Evolutionary conservation across 148 eudicot genomes (phyloP), one percentile per base, ranked within the genome.

Genomic region (Rhododendron williamsianum): DNA sequence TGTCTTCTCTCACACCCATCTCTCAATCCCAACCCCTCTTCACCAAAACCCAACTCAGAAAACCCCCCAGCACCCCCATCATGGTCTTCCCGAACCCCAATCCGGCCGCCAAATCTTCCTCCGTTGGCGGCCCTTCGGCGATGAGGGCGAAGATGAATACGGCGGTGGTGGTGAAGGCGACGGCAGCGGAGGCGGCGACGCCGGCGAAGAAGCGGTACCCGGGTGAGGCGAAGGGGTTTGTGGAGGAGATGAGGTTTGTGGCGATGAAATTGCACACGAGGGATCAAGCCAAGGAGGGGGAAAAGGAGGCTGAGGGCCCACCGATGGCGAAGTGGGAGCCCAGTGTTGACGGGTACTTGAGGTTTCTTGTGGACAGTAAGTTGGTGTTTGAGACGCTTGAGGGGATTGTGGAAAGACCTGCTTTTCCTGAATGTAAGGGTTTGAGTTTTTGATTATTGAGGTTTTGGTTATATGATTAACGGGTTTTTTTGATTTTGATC

Each of bases 221-320:
- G 2, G 93, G 93, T 10, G 94, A 91, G 91, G 90, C 88, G 36
- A 93, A 92, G 85, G 98, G 95, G 82, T 95, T 97, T 89, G 98
- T 95, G 89, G 99, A 97, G 89, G 99, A 97, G 82, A 95, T 97
- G 99, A 97, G 99, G 82, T 89, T 88, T 71, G 98, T 97, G 87
- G 99, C 99, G 7, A 96, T 96, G 99, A 95, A 90, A 65, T 82
- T 96, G 89, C 99, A 96, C 81, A 93, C 94, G 0, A 95, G 84
- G 84, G 99, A 96, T 63, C 99, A 96, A 67, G 91, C 98, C 9
- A 93, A 73, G 83, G 98, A 95, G 73, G 99, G 99, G 1, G 93
- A 96, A 82, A 94, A 91, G 86, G 96, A 91, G 80, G 88, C 93
- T 4, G 87, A 91, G 77, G 95, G 89, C 6, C 89, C 84, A 79